A percentile compares a stretch with the other conserved stretches of the same genome.
Conservation (phyloP, 805 yeast genomes). For the Limtongozyma cylindracea region DNA sequence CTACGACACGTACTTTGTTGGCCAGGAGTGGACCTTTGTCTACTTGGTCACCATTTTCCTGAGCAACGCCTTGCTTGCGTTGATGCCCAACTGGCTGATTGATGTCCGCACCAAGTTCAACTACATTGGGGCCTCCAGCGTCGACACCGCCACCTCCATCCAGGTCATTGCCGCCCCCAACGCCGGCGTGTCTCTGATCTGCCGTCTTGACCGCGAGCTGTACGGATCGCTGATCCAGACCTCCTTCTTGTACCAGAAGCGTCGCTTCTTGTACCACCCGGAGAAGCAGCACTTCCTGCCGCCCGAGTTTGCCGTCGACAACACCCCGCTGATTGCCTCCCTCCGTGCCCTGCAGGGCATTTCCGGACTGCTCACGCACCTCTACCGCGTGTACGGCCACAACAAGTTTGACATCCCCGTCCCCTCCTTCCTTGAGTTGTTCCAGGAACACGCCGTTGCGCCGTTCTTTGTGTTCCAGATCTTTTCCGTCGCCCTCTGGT, state of each 20-base stretch:
- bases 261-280: conserved; percentile 54
- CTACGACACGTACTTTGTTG: conserved; percentile 65
- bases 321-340: conserved; percentile 24
- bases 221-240: conserved; percentile 31
- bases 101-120: conserved; percentile 45
- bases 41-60: conserved; percentile 53
- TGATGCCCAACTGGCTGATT: conserved; percentile 89
- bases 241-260: conserved; percentile 73
- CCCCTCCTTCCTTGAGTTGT: conserved; percentile 74
- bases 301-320: conserved; percentile 53
- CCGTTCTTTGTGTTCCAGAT: conserved; percentile 94
- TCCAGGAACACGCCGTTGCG: conserved; percentile 94
- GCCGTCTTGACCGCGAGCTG: conserved; percentile 26
- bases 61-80: conserved; percentile 49
- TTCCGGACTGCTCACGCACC: conserved; percentile 20
- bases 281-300: conserved; percentile 38
- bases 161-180: conserved; percentile 65
- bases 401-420: conserved; percentile 88
- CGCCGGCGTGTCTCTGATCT: conserved; percentile 68
- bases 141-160: conserved; percentile 45
- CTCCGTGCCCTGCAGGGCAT: conserved; percentile 34
- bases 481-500: conserved; percentile 88
- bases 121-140: conserved; percentile 22
- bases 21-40: conserved; percentile 91
- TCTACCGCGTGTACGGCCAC: conserved; percentile 43